Percentiles rank a stretch among this genome's conserved stretches.
Evolutionary conservation across 257 asterid species (phyloP).

Genomic region (Nicotiana obtusifolia): DNA sequence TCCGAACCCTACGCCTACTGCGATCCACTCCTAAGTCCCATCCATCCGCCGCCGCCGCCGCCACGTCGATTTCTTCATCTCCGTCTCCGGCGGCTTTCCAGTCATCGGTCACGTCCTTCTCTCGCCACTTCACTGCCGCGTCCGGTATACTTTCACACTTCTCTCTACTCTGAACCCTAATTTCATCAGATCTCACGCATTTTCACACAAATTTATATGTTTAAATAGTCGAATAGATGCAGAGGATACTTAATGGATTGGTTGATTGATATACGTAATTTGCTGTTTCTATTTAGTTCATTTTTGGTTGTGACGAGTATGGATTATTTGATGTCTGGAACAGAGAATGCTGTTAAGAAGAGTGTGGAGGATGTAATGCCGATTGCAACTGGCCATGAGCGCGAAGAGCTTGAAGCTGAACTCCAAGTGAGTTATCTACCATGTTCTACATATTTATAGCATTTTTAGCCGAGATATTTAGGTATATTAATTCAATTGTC

Average conservation of each 20-base stretch:
- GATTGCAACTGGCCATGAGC: constrained; percentile 98
- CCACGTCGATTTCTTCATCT: not conserved
- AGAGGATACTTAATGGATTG: not conserved
- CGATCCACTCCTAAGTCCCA: constrained; percentile 48
- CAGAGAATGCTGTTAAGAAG: constrained; percentile 48
- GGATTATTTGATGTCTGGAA: constrained; percentile 1
- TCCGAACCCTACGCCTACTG: constrained; percentile 36
- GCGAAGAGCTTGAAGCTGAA: constrained; percentile 90
- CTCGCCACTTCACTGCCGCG: constrained; percentile 45
- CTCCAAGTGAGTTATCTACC: constrained; percentile 50
- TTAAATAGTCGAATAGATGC: not conserved
- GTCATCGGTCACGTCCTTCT: constrained; percentile 30
- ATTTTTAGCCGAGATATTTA: not conserved
- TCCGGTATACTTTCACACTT: constrained; percentile 38
- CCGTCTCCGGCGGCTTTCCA: constrained; percentile 31
- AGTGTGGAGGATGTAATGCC: constrained; percentile 85
- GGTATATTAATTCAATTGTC: not conserved
- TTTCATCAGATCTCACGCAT: constrained; percentile 9
- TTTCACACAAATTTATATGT: not conserved
- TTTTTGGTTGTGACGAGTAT: not conserved
- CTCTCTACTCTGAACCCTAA: constrained; percentile 17
- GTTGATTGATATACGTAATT: not conserved
- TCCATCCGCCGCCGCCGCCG: constrained; percentile 21
- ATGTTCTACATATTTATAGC: not conserved
- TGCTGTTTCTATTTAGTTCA: not conserved